Evolutionary conservation across 495 filamentous ascomycete genomes (phyloP).

Genomic region (Podospora australis): DNA sequence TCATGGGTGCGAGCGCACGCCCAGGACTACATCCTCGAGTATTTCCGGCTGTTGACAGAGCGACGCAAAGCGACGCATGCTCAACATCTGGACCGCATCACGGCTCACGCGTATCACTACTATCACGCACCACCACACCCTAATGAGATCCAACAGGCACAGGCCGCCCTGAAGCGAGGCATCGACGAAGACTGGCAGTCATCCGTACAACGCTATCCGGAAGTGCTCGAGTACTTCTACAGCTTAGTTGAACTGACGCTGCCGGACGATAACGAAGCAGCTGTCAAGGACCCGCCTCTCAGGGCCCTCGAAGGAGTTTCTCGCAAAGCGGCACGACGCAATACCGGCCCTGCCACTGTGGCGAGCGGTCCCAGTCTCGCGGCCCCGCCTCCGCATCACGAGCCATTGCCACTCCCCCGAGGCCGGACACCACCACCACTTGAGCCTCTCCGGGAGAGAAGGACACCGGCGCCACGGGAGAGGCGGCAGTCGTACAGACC

Average conservation of each 20-base stretch:
- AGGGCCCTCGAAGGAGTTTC: constrained; percentile 44
- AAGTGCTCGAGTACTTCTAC: constrained; percentile 69
- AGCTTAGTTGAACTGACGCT: constrained; percentile 55
- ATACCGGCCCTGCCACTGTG: constrained; percentile 20
- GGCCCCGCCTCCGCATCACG: constrained; percentile 11
- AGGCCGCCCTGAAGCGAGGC: constrained; percentile 55
- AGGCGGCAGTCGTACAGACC: constrained; percentile 21
- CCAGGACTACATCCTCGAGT: constrained; percentile 61
- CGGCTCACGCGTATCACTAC: constrained; percentile 51
- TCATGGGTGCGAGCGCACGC: constrained; percentile 66
- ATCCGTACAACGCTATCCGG: constrained; percentile 62
- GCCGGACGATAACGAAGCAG: constrained; percentile 47
- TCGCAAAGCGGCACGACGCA: constrained; percentile 32
- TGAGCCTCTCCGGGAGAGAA: constrained; percentile 26
- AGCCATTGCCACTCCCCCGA: constrained; percentile 19
- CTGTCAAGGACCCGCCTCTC: constrained; percentile 50
- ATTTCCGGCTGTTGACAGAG: constrained; percentile 55
- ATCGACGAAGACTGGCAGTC: constrained; percentile 70
- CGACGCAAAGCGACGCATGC: constrained; percentile 53
- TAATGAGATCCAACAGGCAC: constrained; percentile 51
- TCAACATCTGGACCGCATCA: constrained; percentile 50
- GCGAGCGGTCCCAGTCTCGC: constrained; percentile 28
- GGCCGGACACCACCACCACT: constrained; percentile 29
- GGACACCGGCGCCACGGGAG: constrained; percentile 26
- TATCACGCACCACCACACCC: constrained; percentile 49